Percentiles rank a stretch among this genome's conserved stretches.
Evolutionary conservation across 108 stramenopile genomes (phyloP).

Genomic region (Stephanodiscus minutulus): DNA sequence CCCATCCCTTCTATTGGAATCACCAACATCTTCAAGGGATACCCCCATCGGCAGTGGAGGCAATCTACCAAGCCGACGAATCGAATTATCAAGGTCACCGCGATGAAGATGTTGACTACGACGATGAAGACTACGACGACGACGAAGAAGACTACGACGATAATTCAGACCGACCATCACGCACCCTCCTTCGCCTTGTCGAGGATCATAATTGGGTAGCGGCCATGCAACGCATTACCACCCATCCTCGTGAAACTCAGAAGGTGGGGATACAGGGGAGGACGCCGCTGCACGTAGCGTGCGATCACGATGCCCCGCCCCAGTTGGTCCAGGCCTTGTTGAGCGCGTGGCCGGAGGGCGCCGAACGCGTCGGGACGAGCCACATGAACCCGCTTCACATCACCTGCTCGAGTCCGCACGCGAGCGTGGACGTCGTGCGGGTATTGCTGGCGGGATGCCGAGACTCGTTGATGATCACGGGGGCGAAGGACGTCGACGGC

Average conservation of each 20-base stretch:
- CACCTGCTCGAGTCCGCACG: constrained; percentile 63
- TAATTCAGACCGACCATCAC: constrained; percentile 10
- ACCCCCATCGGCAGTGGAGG: background rate
- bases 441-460: constrained; percentile 48
- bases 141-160: constrained; percentile 21
- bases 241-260: constrained; percentile 47
- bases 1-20: background rate
- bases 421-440: constrained; percentile 57
- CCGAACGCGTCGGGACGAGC: constrained; percentile 57
- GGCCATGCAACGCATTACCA: constrained; percentile 48
- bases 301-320: constrained; percentile 70
- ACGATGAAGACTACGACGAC: constrained; percentile 8
- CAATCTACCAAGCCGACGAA: background rate
- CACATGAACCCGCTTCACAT: constrained; percentile 75
- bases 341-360: constrained; percentile 60
- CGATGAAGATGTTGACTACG: constrained; percentile 2
- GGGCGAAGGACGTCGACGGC: constrained; percentile 65
- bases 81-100: background rate
- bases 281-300: constrained; percentile 64
- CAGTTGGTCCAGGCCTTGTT: constrained; percentile 54
- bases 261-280: constrained; percentile 58
- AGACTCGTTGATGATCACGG: constrained; percentile 37
- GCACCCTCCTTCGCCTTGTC: constrained; percentile 33
- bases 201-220: constrained; percentile 61
- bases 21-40: background rate